A percentile compares a stretch with the other conserved stretches of the same genome.
These are phyloP conservation scores for Ceratocystiopsis brevicomis DNA, from an alignment of 2,329 filamentous ascomycete species.

Conservation along the genomic window DNA sequence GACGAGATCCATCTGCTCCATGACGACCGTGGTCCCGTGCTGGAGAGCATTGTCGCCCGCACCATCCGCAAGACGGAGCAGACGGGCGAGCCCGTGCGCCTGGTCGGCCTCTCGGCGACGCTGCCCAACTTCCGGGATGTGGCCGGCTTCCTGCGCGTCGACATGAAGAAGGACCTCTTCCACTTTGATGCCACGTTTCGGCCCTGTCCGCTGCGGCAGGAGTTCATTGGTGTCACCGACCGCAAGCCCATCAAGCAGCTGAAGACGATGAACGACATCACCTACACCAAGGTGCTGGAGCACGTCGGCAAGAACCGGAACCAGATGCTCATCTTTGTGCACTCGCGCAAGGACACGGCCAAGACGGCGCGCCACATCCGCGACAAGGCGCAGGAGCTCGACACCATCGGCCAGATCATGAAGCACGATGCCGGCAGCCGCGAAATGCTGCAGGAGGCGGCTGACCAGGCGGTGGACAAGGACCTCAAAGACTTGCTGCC, in stretches of 20 bases:
- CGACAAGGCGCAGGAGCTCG: constrained; percentile 91
- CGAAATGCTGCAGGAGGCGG: constrained; percentile 72
- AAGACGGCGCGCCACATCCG: constrained; percentile 94
- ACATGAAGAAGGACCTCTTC: constrained; percentile 70
- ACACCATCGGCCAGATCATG: constrained; percentile 90
- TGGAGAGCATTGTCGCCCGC: constrained; percentile 91
- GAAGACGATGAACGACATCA: constrained; percentile 98
- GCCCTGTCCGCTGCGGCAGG: constrained; percentile 85
- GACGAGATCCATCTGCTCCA: constrained; percentile 96
- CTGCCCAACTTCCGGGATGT: constrained; percentile 94
- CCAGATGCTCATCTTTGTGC: constrained; percentile 98
- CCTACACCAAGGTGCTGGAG: constrained; percentile 91
- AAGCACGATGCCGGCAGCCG: constrained; percentile 81
- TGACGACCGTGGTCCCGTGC: constrained; percentile 87
- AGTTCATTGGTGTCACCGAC: constrained; percentile 93
- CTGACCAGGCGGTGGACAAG: constrained; percentile 61
- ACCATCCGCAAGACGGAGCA: constrained; percentile 88
- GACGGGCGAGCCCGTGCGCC: constrained; percentile 77
- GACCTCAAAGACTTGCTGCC: constrained; percentile 88
- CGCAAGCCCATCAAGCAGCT: constrained; percentile 98
- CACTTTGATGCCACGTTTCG: constrained; percentile 91
- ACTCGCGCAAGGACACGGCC: constrained; percentile 92
- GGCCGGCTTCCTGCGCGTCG: constrained; percentile 82
- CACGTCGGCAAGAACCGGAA: constrained; percentile 85
- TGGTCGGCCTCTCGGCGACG: constrained; percentile 85